Conservation (phyloP, 345 rosid species). For the Garcia nutans region DNA sequence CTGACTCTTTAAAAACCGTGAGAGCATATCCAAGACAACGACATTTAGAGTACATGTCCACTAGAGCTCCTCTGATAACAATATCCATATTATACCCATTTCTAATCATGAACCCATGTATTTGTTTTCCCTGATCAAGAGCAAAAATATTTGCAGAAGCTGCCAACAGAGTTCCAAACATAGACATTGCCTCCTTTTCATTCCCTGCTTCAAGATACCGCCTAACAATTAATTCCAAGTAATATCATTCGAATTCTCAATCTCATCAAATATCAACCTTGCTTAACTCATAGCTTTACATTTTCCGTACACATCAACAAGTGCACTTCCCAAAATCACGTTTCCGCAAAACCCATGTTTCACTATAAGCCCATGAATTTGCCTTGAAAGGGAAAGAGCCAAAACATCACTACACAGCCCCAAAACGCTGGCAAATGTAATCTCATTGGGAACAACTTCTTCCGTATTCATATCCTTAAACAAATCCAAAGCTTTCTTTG, state of each 20-base stretch:
- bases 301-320: conserved; percentile 82
- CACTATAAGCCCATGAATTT: conserved; percentile 59
- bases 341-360: conserved; percentile 57
- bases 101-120: conserved; percentile 71
- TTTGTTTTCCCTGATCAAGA: conserved; percentile 56
- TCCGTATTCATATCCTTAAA: conserved; percentile 53
- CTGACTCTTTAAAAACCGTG: conserved; percentile 49
- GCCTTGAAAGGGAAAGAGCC: conserved; percentile 45
- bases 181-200: conserved; percentile 49
- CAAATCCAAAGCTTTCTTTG: conserved; percentile 40
- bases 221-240: conserved; percentile 87
- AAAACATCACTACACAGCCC: conserved; percentile 49
- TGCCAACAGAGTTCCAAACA: conserved; percentile 71
- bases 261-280: conserved; percentile 70
- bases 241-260: conserved; percentile 57
- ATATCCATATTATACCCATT: conserved; percentile 54
- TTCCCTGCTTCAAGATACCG: conserved; percentile 69
- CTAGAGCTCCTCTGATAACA: conserved; percentile 61
- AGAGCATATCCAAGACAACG: conserved; percentile 47
- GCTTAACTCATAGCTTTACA: conserved; percentile 62
- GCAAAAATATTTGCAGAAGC: conserved; percentile 72
- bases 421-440: conserved; percentile 55
- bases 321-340: conserved; percentile 65
- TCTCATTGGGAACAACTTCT: conserved; percentile 54
- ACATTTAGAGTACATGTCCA: conserved; percentile 78